These are phyloP conservation scores for Corylus americana DNA, from an alignment of 306 rosid genomes.

Conservation along the genomic window DNA sequence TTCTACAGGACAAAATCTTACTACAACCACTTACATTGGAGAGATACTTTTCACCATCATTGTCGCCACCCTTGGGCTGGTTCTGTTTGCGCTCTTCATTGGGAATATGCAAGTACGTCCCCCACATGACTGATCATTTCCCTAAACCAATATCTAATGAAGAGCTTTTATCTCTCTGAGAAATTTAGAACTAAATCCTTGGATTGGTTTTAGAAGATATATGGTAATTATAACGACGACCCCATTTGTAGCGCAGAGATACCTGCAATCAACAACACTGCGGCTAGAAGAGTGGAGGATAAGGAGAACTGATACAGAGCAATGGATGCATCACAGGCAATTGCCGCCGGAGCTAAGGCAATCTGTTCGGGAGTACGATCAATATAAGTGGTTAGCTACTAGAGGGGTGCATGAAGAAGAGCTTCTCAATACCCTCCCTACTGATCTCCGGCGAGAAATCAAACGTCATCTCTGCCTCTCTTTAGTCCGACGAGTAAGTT, in stretches of 20 bases:
- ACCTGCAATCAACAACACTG: constrained; percentile 82
- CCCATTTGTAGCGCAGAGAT: constrained; percentile 45
- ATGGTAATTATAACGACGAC: too few relatives aligned
- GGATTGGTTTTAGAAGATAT: too few relatives aligned
- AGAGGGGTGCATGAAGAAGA: constrained; percentile 85
- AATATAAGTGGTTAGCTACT: constrained; percentile 91
- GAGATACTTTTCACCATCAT: constrained; percentile 81
- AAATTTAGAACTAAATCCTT: too few relatives aligned
- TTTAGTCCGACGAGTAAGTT: constrained; percentile 79
- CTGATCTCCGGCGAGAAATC: constrained; percentile 90
- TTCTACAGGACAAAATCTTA: constrained; percentile 87
- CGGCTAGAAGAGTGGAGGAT: constrained; percentile 95
- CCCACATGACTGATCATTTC: too few relatives aligned
- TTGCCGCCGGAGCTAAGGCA: constrained; percentile 69
- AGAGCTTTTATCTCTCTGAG: too few relatives aligned
- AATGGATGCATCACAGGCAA: constrained; percentile 97
- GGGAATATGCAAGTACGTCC: constrained; percentile 89
- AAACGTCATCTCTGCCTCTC: constrained; percentile 93
- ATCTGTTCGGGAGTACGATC: constrained; percentile 74
- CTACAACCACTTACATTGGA: constrained; percentile 80
- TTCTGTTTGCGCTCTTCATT: constrained; percentile 85
- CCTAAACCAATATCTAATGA: too few relatives aligned
- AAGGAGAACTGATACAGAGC: constrained; percentile 81
- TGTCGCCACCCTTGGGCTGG: constrained; percentile 78
- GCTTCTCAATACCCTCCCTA: constrained; percentile 73